A percentile compares a stretch with the other conserved stretches of the same genome.
phyloP scores from a whole-genome alignment of 805 yeast species.

The Komagataella populi region DNA sequence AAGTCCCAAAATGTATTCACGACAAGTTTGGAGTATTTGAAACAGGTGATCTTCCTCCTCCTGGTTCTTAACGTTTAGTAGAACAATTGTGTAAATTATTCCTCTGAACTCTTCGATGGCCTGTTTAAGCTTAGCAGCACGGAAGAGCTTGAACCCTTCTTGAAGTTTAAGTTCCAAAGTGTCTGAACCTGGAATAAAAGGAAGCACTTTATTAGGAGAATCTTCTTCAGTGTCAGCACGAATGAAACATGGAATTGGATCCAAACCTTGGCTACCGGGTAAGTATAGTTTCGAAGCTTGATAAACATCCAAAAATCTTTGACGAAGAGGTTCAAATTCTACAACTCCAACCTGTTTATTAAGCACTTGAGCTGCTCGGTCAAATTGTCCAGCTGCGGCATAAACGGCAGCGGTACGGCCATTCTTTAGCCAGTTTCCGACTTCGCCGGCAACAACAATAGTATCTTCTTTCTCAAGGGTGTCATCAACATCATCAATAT shows the following conservation, averaged over 20 bases:
- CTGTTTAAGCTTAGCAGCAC: constrained; percentile 67
- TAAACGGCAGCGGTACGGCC: constrained; percentile 85
- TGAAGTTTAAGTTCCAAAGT: constrained; percentile 44
- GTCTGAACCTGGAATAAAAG: constrained; percentile 66
- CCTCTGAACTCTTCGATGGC: constrained; percentile 74
- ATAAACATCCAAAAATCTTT: constrained; percentile 74
- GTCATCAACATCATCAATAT: constrained; percentile 29
- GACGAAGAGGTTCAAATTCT: constrained; percentile 77
- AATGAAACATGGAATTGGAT: constrained; percentile 55
- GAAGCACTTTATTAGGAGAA: constrained; percentile 33
- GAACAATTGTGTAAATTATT: constrained; percentile 62
- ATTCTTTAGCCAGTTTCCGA: constrained; percentile 74
- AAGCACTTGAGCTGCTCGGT: constrained; percentile 86
- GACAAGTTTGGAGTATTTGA: constrained; percentile 60
- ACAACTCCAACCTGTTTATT: constrained; percentile 82
- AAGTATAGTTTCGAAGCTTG: constrained; percentile 65
- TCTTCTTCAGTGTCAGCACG: constrained; percentile 54
- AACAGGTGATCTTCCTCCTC: constrained; percentile 69
- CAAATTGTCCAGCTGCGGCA: constrained; percentile 94
- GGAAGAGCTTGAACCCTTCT: constrained; percentile 73
- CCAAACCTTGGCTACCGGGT: constrained; percentile 62
- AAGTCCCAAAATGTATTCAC: constrained; percentile 85
- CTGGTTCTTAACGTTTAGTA: constrained; percentile 55
- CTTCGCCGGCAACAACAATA: constrained; percentile 34
- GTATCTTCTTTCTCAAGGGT: constrained; percentile 21